Evolutionary conservation across 2,329 filamentous ascomycete species (phyloP), one percentile per base, ranked within the genome.

Genomic region (Exophiala spinifera): DNA sequence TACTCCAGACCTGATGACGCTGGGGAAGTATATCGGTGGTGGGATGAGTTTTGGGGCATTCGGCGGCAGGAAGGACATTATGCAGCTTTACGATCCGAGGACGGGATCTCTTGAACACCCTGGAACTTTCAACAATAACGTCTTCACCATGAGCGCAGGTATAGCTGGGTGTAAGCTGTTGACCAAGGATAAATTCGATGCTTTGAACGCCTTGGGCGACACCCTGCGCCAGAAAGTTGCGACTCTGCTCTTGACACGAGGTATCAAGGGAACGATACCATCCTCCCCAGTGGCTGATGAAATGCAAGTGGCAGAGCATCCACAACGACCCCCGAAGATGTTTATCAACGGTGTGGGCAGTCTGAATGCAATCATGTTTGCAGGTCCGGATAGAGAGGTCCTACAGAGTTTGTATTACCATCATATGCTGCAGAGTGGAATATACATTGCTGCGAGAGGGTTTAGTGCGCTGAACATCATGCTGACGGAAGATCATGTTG

Each of bases 61-160:
- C 63, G 85, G 85, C 0, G 85, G 85, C 0, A 72, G 75, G 20
- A 65, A 65, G 36, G 76, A 81, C 4, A 75, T 87, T 56, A 86
- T 88, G 81, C 67, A 68, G 0, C 64, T 79, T 5, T 86, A 80
- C 61, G 79, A 83, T 61, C 80, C 80, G 8, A 64, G 67, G 1
- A 54, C 66, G 1, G 70, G 65, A 1, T 66, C 68, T 0, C 69
- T 83, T 10, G 65, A 72, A 0, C 83, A 87, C 61, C 80, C 82
- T 0, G 84, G 84, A 1, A 87, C 84, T 0, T 87, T 85, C 67
- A 86, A 87, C 66, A 88, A 88, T 64, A 87, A 88, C 65, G 75
- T 76, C 1, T 68, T 86, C 5, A 78, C 78, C 1, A 87, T 86
- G 75, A 71, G 74, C 20, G 79, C 80, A 6, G 84, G 83, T 1